Percentiles rank a stretch among this genome's conserved stretches.
Conservation (phyloP, 208 protist genomes). For the Leishmania lainsoni region DNA sequence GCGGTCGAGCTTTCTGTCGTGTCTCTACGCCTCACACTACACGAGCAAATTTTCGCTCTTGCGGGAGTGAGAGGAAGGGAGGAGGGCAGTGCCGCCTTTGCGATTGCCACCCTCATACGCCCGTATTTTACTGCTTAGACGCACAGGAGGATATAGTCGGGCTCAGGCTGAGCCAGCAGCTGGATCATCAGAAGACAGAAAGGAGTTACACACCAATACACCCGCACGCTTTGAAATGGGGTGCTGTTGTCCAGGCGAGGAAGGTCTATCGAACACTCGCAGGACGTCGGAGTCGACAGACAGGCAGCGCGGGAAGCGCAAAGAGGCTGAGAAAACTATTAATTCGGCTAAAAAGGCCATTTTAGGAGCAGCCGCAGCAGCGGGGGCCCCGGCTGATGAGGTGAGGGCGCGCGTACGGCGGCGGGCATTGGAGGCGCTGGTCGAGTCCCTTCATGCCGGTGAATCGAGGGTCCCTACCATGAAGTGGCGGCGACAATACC, state of each 20-base stretch:
- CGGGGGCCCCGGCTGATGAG: conserved; percentile 30
- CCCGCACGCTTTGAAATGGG: conserved; percentile 14
- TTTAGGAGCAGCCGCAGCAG: conserved; percentile 6
- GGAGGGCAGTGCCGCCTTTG: neutral
- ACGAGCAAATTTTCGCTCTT: neutral
- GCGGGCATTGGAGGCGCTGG: conserved; percentile 44
- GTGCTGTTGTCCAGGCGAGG: conserved; percentile 5
- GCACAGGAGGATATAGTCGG: neutral
- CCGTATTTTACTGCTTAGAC: neutral
- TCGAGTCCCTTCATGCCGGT: conserved; percentile 35
- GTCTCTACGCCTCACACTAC: neutral
- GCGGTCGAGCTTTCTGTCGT: too few species aligned
- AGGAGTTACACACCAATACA: neutral
- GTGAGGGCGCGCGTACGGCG: conserved; percentile 36
- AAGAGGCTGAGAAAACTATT: neutral
- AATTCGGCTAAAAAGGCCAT: neutral
- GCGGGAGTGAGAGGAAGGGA: neutral
- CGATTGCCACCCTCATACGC: neutral
- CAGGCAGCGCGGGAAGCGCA: neutral
- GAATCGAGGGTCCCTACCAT: conserved; percentile 43
- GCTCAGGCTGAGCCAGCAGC: neutral
- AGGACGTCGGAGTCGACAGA: neutral
- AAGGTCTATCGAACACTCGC: neutral
- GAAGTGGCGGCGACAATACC: conserved; percentile 61
- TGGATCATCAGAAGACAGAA: neutral